Evolutionary conservation across 208 protist genomes (phyloP), one percentile per base, ranked within the genome.

Genomic region (Wallacemonas sp.): DNA sequence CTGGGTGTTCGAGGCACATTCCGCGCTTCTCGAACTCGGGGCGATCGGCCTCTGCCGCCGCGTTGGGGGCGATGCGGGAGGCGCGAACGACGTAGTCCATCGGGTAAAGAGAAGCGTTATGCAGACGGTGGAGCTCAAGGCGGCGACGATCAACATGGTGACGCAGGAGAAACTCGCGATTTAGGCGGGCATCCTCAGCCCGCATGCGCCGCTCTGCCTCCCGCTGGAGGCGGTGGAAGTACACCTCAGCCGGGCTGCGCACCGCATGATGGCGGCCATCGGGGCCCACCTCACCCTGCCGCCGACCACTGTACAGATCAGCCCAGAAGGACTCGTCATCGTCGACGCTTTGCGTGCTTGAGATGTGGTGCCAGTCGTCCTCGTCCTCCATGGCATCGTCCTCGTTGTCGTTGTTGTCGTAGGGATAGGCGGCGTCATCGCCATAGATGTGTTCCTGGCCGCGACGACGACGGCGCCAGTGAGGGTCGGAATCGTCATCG

Each of bases 21-120:
- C 77, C 80, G 21, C 85, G 79, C 42, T 65, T 66, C 58, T 27
- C 53, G 55, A 95, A 93, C 68, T 91, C 84, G 0, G 39, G 58
- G 4, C 63, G 68, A 41, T 86, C 82, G 44, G 72, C 75, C 30
- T 21, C 75, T 0, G 66, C 66, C n/a, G 49, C 70, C 14, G 67
- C 56, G 22, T 41, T 78, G 47, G 65, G 41, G 27, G 54, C 51
- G 1, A 68, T 41, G 28, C 47, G 19, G 9, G 74, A 70, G 41
- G 68, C 22, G 22, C 77, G 71, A 0, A 88, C 75, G 2, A 62
- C 58, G 53, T 86, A 90, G 47, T 82, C 68, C 33, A 89, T 34
- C 8, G 82, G 77, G 54, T 77, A 75, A 34, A 88, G 65, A 0
- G 77, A 82, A 49, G 77, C 64, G 56, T 88, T 77, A 66, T 72